These are phyloP conservation scores for Phaeophleospora eucalypticola DNA, from an alignment of 2,329 filamentous ascomycete species.

Conservation along the genomic window DNA sequence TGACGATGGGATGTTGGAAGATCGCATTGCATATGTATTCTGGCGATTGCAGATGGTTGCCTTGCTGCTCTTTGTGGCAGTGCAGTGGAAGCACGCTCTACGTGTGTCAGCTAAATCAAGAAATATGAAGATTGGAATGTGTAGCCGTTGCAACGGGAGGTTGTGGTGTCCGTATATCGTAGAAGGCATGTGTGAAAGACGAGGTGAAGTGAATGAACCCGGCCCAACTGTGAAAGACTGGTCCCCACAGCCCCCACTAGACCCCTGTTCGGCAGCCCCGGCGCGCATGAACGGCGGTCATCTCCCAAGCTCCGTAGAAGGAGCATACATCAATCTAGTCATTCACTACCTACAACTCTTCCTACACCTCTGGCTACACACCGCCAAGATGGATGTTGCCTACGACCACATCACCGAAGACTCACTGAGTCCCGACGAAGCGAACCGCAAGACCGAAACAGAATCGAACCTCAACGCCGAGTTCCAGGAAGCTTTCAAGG, in stretches of 20 bases:
- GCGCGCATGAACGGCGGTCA: neutral
- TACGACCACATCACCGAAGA: slow-evolving; percentile 97
- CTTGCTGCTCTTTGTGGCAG: no score
- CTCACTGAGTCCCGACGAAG: slow-evolving; percentile 53
- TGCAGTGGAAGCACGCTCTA: no score
- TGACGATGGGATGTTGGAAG: no score
- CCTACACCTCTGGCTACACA: no score
- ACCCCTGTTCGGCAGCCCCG: neutral
- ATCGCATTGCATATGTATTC: no score
- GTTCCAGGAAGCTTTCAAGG: slow-evolving; percentile 91
- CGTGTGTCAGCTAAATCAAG: no score
- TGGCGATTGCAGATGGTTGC: no score
- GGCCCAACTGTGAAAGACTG: no score
- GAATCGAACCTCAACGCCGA: slow-evolving; percentile 69
- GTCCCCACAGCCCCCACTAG: neutral
- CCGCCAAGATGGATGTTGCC: slow-evolving; percentile 76
- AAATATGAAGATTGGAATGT: no score
- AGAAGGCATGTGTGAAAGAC: neutral
- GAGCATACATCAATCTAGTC: neutral
- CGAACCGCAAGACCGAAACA: slow-evolving; percentile 21
- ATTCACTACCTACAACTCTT: neutral
- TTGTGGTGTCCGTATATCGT: no score
- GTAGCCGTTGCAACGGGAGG: no score
- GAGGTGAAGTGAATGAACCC: slow-evolving; percentile 1
- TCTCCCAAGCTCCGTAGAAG: neutral